These are phyloP conservation scores for Calycina herbarum DNA, from an alignment of 2,329 filamentous ascomycete genomes.

Conservation along the genomic window DNA sequence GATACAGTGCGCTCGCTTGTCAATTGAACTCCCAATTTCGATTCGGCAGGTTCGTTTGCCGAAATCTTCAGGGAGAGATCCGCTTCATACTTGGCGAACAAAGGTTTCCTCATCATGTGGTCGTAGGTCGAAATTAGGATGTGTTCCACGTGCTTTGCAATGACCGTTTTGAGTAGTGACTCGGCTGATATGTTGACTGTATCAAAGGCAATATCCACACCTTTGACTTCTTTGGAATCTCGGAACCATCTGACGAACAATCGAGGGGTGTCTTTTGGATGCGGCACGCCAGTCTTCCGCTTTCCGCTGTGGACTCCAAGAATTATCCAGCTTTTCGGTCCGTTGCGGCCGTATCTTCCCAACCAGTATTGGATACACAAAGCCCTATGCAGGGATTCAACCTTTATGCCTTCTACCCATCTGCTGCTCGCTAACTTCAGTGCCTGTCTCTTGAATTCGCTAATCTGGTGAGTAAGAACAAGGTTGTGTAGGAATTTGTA, in stretches of 20 bases:
- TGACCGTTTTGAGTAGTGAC: constrained; percentile 68
- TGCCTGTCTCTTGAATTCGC: constrained; percentile 77
- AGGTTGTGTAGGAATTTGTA: constrained; percentile 88
- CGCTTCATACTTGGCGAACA: constrained; percentile 62
- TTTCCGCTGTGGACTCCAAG: constrained; percentile 74
- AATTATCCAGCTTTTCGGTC: constrained; percentile 86
- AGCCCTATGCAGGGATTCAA: constrained; percentile 78
- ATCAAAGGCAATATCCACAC: constrained; percentile 68
- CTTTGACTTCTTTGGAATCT: constrained; percentile 72
- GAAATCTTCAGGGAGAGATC: constrained; percentile 59
- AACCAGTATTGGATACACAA: constrained; percentile 92
- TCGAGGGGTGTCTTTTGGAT: constrained; percentile 50
- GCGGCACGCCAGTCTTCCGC: constrained; percentile 42
- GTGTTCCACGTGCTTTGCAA: constrained; percentile 72
- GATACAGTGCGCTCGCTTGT: constrained; percentile 60
- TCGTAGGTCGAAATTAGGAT: constrained; percentile 67
- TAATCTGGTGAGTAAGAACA: constrained; percentile 86
- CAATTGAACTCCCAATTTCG: constrained; percentile 67
- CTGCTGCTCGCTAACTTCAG: constrained; percentile 64
- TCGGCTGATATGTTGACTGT: constrained; percentile 70
- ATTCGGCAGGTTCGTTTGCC: constrained; percentile 62
- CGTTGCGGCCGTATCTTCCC: constrained; percentile 53
- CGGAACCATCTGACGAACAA: constrained; percentile 79
- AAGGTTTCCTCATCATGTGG: constrained; percentile 57
- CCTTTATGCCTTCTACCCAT: constrained; percentile 76